Evolutionary conservation across 768 basidiomycete genomes (phyloP).

Genomic region (Mycena epipterygia): DNA sequence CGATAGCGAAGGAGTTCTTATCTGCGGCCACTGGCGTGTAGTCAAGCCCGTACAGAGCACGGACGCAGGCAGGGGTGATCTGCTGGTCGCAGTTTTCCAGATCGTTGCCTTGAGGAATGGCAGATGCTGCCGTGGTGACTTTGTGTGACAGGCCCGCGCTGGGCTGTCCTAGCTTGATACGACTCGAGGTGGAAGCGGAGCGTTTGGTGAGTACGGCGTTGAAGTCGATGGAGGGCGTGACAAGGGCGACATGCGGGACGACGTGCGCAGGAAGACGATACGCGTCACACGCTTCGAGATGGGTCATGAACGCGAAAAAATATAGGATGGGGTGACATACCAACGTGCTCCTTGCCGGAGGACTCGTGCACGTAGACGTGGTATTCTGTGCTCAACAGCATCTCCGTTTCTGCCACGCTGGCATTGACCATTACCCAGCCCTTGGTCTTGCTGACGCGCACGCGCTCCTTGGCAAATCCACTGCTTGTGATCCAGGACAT

Average conservation of each 20-base stretch:
- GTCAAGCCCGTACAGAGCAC: slow-evolving; percentile 4
- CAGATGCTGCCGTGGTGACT: background rate
- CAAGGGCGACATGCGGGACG: slow-evolving; percentile 54
- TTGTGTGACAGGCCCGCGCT: background rate
- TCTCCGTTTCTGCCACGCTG: slow-evolving; percentile 56
- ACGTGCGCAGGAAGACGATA: slow-evolving; percentile 55
- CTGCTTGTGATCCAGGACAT: slow-evolving; percentile 56
- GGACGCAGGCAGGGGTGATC: slow-evolving; percentile 16
- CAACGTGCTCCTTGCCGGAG: slow-evolving; percentile 53
- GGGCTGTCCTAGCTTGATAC: background rate
- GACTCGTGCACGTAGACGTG: slow-evolving; percentile 55
- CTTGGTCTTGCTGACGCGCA: slow-evolving; percentile 54
- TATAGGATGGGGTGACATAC: slow-evolving; percentile 40
- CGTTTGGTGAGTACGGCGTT: slow-evolving; percentile 47
- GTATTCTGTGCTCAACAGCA: slow-evolving; percentile 57
- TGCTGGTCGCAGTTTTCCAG: slow-evolving; percentile 15
- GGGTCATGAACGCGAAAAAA: background rate
- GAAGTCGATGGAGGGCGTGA: slow-evolving; percentile 55
- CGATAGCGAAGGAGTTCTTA: slow-evolving; percentile 15
- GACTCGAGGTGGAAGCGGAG: background rate
- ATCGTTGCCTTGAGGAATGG: background rate
- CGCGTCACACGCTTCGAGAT: slow-evolving; percentile 45
- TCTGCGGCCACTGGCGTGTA: background rate
- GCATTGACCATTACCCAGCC: slow-evolving; percentile 56
- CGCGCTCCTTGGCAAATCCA: slow-evolving; percentile 55